phyloP scores from a whole-genome alignment of 352 stramenopile species.

The Pythium aquatile region DNA sequence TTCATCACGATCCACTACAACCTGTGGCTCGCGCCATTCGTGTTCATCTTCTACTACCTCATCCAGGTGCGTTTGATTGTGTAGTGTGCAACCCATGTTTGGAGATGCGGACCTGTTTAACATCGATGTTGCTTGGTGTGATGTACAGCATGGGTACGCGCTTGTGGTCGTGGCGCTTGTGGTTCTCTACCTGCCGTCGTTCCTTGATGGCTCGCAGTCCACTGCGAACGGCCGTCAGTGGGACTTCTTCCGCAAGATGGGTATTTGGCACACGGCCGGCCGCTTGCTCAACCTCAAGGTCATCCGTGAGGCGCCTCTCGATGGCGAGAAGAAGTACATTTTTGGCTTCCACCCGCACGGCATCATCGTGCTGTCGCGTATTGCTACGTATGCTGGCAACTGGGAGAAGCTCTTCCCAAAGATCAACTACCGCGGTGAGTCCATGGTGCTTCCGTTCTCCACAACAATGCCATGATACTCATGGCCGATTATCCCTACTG shows the following conservation, averaged over 20 bases:
- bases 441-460: constrained; percentile 11
- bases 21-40: constrained; percentile 49
- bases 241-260: constrained; percentile 37
- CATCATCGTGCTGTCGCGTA: constrained; percentile 73
- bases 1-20: constrained; percentile 81
- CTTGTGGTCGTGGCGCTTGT: constrained; percentile 44
- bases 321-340: constrained; percentile 59
- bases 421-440: constrained; percentile 48
- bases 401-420: constrained; percentile 73
- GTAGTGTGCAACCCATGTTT: not conserved
- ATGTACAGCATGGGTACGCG: constrained; percentile 1
- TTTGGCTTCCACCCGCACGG: constrained; percentile 76
- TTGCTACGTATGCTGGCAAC: constrained; percentile 60
- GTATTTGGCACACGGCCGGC: constrained; percentile 50
- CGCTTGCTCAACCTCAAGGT: constrained; percentile 58
- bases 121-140: not conserved
- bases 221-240: constrained; percentile 50
- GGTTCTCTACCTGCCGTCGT: constrained; percentile 56
- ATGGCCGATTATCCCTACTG: constrained; percentile 6
- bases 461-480: not conserved
- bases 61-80: constrained; percentile 30
- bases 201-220: constrained; percentile 50
- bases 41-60: constrained; percentile 64
- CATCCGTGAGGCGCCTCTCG: constrained; percentile 58
- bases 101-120: too few relatives aligned